Evolutionary conservation across 2,329 filamentous ascomycete species (phyloP).

Genomic region (Tolypocladium tundrense): DNA sequence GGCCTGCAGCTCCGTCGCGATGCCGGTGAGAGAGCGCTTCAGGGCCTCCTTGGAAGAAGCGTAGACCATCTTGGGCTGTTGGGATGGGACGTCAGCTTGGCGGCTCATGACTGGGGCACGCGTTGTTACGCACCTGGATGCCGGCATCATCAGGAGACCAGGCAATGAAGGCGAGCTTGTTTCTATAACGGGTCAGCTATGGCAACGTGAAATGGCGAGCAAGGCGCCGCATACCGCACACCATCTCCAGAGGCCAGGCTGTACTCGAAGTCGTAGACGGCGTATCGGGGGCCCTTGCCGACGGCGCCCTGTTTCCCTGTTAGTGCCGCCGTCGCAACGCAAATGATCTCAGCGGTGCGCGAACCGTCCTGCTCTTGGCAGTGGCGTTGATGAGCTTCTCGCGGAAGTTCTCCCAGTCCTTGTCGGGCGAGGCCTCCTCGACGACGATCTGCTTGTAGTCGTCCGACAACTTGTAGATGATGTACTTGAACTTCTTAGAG

Average conservation of each 20-base stretch:
- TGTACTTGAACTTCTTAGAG: constrained; percentile 71
- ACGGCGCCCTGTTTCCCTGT: constrained; percentile 35
- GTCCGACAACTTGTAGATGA: constrained; percentile 81
- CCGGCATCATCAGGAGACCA: constrained; percentile 76
- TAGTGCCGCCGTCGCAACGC: neutral
- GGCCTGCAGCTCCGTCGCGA: constrained; percentile 71
- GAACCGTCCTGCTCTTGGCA: constrained; percentile 59
- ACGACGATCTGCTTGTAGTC: constrained; percentile 75
- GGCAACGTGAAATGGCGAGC: neutral
- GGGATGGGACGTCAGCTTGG: neutral
- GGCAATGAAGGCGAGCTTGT: constrained; percentile 69
- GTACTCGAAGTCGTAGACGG: constrained; percentile 79
- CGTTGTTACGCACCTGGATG: constrained; percentile 47
- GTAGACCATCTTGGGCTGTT: constrained; percentile 80
- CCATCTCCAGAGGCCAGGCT: constrained; percentile 62
- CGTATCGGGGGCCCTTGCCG: constrained; percentile 67
- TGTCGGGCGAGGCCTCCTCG: constrained; percentile 58
- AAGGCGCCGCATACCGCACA: constrained; percentile 40
- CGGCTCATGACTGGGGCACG: neutral
- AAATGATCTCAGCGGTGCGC: constrained; percentile 13
- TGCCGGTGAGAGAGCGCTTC: constrained; percentile 66
- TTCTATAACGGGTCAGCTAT: constrained; percentile 33
- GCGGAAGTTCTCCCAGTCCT: constrained; percentile 64
- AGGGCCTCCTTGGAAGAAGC: constrained; percentile 80
- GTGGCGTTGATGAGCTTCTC: constrained; percentile 66